Evolutionary conservation across 1,139 yeast genomes (phyloP).

Genomic region (Taphrina flavorubra): DNA sequence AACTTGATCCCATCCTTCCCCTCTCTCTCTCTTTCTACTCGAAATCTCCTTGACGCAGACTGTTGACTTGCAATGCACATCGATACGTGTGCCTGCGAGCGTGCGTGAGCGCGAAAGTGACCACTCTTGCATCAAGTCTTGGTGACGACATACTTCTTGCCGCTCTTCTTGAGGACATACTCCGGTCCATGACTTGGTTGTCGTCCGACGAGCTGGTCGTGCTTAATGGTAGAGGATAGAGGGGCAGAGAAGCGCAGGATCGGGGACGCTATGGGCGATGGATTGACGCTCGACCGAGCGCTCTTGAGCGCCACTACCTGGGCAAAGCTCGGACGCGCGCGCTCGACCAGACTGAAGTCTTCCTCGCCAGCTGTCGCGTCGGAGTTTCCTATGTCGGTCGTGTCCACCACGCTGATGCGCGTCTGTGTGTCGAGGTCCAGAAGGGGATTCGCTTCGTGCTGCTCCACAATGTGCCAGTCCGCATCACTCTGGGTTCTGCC

Average conservation of each 20-base stretch:
- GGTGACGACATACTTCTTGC: slow-evolving; percentile 22
- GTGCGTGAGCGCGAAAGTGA: too few relatives aligned
- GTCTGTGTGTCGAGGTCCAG: slow-evolving; percentile 20
- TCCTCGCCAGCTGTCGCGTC: slow-evolving; percentile 14
- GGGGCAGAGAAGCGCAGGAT: slow-evolving; percentile 8
- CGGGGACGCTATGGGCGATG: slow-evolving; percentile 14
- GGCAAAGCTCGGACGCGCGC: slow-evolving; percentile 26
- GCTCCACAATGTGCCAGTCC: slow-evolving; percentile 30
- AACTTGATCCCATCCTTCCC: too few relatives aligned
- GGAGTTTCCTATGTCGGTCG: neutral
- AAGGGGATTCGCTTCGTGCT: slow-evolving; percentile 26
- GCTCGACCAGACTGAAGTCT: slow-evolving; percentile 14
- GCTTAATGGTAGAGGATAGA: neutral
- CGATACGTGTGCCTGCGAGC: too few relatives aligned
- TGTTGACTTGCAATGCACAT: too few relatives aligned
- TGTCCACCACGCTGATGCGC: slow-evolving; percentile 8
- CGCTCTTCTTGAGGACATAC: slow-evolving; percentile 24
- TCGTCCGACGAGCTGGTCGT: neutral
- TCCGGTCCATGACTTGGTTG: neutral
- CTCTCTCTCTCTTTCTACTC: too few relatives aligned
- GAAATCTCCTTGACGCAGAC: too few relatives aligned
- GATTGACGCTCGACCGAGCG: slow-evolving; percentile 26
- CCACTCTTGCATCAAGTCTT: neutral
- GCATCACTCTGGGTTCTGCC: slow-evolving; percentile 9
- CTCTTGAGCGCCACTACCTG: slow-evolving; percentile 24